Evolutionary conservation across 768 basidiomycete genomes (phyloP).

Genomic region (Imleria badia): DNA sequence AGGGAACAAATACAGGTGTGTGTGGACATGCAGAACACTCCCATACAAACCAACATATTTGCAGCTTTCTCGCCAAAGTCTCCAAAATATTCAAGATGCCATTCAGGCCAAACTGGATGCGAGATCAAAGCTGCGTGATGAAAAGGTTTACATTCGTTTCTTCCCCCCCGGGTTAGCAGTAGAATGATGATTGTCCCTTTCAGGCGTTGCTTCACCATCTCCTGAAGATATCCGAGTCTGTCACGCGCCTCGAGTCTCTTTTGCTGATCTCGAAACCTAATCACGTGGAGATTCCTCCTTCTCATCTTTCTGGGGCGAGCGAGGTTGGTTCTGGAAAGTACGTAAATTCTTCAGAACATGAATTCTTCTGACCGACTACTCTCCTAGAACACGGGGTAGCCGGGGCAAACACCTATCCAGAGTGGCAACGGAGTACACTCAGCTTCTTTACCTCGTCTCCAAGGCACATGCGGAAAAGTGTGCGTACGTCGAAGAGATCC

Average conservation of each 20-base stretch:
- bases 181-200: conserved; percentile 4
- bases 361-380: conserved; percentile 6
- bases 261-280: conserved; percentile 60
- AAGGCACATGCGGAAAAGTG: conserved; percentile 81
- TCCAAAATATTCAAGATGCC: conserved; percentile 66
- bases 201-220: conserved; percentile 84
- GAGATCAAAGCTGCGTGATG: conserved; percentile 75
- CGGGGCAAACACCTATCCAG: conserved; percentile 79
- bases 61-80: conserved; percentile 57
- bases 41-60: not conserved
- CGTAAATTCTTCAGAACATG: not conserved
- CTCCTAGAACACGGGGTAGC: conserved; percentile 53
- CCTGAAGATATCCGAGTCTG: conserved; percentile 89
- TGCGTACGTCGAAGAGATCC: conserved; percentile 76
- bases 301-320: conserved; percentile 26
- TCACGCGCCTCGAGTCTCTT: conserved; percentile 84
- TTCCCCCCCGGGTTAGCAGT: not conserved
- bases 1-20: conserved; percentile 68
- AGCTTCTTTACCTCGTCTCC: conserved; percentile 83
- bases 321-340: conserved; percentile 40
- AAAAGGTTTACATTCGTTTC: conserved; percentile 52
- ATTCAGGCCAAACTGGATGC: conserved; percentile 78
- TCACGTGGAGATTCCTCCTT: conserved; percentile 31
- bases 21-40: conserved; percentile 11
- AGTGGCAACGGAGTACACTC: conserved; percentile 88